A percentile compares a stretch with the other conserved stretches of the same genome.
These are phyloP conservation scores for Septoria linicola DNA, from an alignment of 2,329 filamentous ascomycete genomes.

Conservation along the genomic window DNA sequence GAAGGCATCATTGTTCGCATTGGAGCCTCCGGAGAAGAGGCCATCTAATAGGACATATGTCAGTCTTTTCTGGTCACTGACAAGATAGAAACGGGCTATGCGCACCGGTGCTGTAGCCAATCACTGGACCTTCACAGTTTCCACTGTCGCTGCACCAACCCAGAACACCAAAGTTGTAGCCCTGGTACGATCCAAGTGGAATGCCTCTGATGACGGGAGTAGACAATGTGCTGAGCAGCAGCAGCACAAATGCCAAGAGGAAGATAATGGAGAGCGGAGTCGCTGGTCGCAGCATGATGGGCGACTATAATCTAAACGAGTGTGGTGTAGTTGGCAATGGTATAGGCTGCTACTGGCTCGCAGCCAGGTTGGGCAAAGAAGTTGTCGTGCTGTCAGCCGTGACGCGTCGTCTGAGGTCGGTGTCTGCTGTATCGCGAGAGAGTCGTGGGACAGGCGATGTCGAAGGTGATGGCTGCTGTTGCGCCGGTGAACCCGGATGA, in stretches of 20 bases:
- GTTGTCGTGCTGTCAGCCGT: too few relatives aligned
- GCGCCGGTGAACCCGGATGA: neutral
- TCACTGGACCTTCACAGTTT: conserved; percentile 68
- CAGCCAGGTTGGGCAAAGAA: too few relatives aligned
- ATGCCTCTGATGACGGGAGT: conserved; percentile 85
- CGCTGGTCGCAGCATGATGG: conserved; percentile 68
- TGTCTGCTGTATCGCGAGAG: neutral
- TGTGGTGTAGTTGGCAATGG: conserved; percentile 8
- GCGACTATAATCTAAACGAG: conserved; percentile 6
- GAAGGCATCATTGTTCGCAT: conserved; percentile 47
- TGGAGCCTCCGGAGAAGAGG: conserved; percentile 43
- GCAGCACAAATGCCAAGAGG: conserved; percentile 76
- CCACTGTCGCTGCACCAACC: conserved; percentile 69
- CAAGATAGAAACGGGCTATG: neutral
- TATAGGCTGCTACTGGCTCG: conserved; percentile 1
- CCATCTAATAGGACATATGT: conserved; percentile 42
- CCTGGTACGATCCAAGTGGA: conserved; percentile 73
- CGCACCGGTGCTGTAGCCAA: conserved; percentile 85
- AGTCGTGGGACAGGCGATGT: neutral
- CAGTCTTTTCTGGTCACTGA: conserved; percentile 8
- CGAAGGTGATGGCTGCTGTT: too few relatives aligned
- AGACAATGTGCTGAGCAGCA: conserved; percentile 85
- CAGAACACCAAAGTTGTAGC: conserved; percentile 86
- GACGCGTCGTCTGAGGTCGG: neutral
- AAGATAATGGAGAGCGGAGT: conserved; percentile 87